A percentile compares a stretch with the other conserved stretches of the same genome.
Conservation (phyloP, 2,329 filamentous ascomycete species). For the Colletotrichum truncatum region DNA sequence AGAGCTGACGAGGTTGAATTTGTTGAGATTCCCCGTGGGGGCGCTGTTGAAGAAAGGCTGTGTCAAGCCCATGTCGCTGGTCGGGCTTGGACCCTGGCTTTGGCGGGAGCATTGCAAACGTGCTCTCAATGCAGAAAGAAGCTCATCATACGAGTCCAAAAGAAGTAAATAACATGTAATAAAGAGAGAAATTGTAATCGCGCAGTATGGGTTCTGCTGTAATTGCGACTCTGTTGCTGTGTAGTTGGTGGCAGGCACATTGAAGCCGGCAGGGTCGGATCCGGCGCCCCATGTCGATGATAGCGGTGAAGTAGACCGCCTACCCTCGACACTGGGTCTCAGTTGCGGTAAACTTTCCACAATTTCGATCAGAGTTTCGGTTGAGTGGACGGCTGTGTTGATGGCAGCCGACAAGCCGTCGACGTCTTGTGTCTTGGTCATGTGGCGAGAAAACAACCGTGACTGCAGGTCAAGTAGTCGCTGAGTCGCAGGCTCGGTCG, state of each 20-base stretch:
- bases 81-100: constrained; percentile 17
- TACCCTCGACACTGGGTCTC: constrained; percentile 5
- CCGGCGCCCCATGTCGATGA: constrained; percentile 3
- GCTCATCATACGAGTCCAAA: constrained; percentile 16
- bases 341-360: constrained; percentile 4
- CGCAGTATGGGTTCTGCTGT: background rate
- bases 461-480: constrained; percentile 17
- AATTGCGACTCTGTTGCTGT: background rate
- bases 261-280: background rate
- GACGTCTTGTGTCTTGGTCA: background rate
- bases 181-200: constrained; percentile 16
- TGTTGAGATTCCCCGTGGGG: background rate
- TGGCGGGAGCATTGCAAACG: constrained; percentile 20
- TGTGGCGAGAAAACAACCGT: background rate
- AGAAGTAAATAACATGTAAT: constrained; percentile 23
- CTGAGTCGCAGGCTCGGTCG: constrained; percentile 2
- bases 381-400: constrained; percentile 16
- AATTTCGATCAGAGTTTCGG: constrained; percentile 22
- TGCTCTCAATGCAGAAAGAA: constrained; percentile 1
- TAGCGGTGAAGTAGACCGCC: constrained; percentile 9
- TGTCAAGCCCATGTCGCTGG: constrained; percentile 4
- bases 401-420: constrained; percentile 9
- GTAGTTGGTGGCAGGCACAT: background rate
- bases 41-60: constrained; percentile 11
- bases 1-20: constrained; percentile 10